Base-by-base conservation (phyloP, 768 basidiomycete species). In the Trametes coccinea region DNA sequence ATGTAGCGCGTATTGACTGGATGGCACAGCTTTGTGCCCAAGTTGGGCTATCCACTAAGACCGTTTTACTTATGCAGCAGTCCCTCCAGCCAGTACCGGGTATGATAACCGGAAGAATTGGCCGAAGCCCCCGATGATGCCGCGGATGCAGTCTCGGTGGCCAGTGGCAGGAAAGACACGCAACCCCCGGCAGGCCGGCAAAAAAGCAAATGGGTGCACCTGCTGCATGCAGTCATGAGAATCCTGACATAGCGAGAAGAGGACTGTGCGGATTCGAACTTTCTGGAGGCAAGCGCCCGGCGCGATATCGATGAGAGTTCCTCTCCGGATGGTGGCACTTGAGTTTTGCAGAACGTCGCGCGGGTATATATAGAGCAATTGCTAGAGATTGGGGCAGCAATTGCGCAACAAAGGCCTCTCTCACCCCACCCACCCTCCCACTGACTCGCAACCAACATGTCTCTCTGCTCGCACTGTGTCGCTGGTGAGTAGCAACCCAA, bases 391-490 rank as follows among this genome's bases (percentile, higher is more conserved):
- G 34, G 37, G 46, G 33, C 40, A 16, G 48, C 57, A n/a, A 39
- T 50, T 17, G 29, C 39, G 6, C 37, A 17, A 41, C 9, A n/a
- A 17, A 34, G 39, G 34, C 41, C 39, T 14, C 52, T 46, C 13
- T 22, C 41, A 17, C 39, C 41, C 17, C 11, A 16, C 46, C 22
- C 47, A 22, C 41, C 17, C 44, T 45, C 14, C 44, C 44, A 22
- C 17, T n/a, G 2, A 8, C 16, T 33, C 46, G 5, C 41, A 43
- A 43, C 41, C 58, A 59, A 49, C 50, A 84, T 84, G 84, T 80
- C 79, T 71, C 74, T 84, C 60, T 84, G 85, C 73, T 74, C 78
- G 60, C 70, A 87, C 66, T 88, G 86, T 59, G 61, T 86, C 56
- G 76, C 76, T 70, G 85, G 86, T 83, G 55, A 43, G 73, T 56